Percentiles rank a stretch among this genome's conserved stretches.
These are phyloP conservation scores for Aeschynomene evenia DNA, from an alignment of 306 rosid species.

Conservation along the genomic window DNA sequence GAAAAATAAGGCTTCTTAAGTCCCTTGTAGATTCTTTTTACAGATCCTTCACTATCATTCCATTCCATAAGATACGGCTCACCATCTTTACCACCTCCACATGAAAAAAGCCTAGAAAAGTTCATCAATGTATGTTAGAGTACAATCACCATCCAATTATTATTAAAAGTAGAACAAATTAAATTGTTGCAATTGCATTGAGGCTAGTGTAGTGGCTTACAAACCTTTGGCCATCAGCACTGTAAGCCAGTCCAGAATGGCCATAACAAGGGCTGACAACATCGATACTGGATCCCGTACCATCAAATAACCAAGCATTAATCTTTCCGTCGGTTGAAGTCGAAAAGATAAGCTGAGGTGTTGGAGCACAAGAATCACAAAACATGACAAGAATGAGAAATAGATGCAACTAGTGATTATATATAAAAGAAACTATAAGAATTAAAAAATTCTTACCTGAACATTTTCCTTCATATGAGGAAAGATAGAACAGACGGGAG, in stretches of 20 bases:
- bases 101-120: constrained; percentile 41
- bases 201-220: constrained; percentile 1
- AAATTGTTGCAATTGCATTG: neutral
- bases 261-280: constrained; percentile 35
- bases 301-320: constrained; percentile 38
- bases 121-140: neutral
- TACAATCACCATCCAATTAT: neutral
- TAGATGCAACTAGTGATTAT: neutral
- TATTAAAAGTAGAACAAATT: neutral
- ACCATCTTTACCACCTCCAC: constrained; percentile 41
- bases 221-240: constrained; percentile 41
- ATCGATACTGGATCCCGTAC: neutral
- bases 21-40: constrained; percentile 39
- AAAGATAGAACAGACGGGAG: constrained; percentile 50
- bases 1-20: constrained; percentile 31
- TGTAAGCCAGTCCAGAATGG: constrained; percentile 37
- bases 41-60: constrained; percentile 38
- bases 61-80: constrained; percentile 47
- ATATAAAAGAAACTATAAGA: neutral
- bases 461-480: constrained; percentile 19
- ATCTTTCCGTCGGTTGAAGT: constrained; percentile 42
- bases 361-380: neutral
- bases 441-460: constrained; percentile 33
- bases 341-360: constrained; percentile 34
- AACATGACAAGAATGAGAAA: neutral